These are phyloP conservation scores for Platanthera zijinensis DNA, from an alignment of 106 monocot genomes.

Conservation along the genomic window DNA sequence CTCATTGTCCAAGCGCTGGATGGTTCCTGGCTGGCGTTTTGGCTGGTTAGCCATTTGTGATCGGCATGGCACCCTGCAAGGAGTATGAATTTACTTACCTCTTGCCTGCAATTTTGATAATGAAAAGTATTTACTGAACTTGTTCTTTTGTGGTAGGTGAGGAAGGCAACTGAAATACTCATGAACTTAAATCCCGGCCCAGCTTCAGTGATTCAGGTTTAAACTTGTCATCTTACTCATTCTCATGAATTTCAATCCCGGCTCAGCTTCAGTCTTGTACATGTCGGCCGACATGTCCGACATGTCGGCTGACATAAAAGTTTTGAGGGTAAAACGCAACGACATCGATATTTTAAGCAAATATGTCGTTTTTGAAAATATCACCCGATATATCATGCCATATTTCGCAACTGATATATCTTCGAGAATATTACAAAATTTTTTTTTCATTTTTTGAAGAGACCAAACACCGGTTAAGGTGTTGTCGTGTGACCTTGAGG, in stretches of 20 bases:
- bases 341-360: too few species aligned
- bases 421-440: too few species aligned
- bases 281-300: too few species aligned
- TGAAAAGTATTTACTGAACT: neutral
- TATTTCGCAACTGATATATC: too few species aligned
- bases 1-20: slow-evolving; percentile 75
- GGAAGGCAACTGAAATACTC: slow-evolving; percentile 55
- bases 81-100: slow-evolving; percentile 18
- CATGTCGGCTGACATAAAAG: neutral
- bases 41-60: slow-evolving; percentile 80
- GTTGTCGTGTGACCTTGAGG: too few species aligned
- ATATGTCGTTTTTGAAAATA: too few species aligned
- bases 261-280: too few species aligned
- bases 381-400: too few species aligned
- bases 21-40: slow-evolving; percentile 89
- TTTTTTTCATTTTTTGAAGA: too few species aligned
- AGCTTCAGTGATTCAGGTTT: slow-evolving; percentile 71
- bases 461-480: too few species aligned
- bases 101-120: neutral
- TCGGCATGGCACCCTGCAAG: slow-evolving; percentile 39
- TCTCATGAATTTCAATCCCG: neutral
- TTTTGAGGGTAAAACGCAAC: too few species aligned
- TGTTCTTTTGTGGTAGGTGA: slow-evolving; percentile 32
- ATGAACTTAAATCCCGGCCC: slow-evolving; percentile 82
- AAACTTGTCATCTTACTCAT: neutral